Evolutionary conservation across 257 asterid genomes (phyloP).

Genomic region (Mitragyna speciosa): DNA sequence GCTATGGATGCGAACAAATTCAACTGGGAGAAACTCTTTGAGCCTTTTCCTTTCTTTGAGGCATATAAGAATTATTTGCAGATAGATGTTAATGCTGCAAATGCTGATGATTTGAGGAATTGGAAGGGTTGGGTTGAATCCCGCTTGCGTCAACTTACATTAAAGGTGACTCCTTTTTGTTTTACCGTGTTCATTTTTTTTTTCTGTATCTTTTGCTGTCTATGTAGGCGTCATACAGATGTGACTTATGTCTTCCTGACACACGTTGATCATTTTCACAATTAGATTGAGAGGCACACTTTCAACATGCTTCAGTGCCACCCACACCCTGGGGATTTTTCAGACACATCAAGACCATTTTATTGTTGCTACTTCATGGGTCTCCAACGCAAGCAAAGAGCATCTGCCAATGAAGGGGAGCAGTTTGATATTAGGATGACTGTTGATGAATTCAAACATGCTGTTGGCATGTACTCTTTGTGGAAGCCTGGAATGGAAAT

Average conservation of each 20-base stretch:
- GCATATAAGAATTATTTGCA: constrained; percentile 45
- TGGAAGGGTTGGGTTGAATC: constrained; percentile 53
- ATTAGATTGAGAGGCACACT: constrained; percentile 40
- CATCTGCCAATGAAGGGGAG: constrained; percentile 31
- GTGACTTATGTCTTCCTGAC: constrained; percentile 6
- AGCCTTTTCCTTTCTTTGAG: constrained; percentile 39
- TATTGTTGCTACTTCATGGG: constrained; percentile 42
- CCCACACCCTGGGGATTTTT: constrained; percentile 39
- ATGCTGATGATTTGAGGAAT: constrained; percentile 36
- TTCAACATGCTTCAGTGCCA: constrained; percentile 45
- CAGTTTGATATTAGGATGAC: constrained; percentile 42
- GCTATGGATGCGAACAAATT: constrained; percentile 34
- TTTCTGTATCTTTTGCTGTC: neutral
- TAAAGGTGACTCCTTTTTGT: constrained; percentile 23
- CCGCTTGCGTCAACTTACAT: constrained; percentile 36
- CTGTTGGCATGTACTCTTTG: constrained; percentile 28
- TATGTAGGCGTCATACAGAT: neutral
- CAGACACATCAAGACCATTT: constrained; percentile 33
- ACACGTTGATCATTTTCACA: neutral
- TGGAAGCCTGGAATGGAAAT: constrained; percentile 44
- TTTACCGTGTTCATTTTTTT: neutral
- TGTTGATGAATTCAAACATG: constrained; percentile 42
- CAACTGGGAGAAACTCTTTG: constrained; percentile 35
- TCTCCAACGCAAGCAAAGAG: constrained; percentile 40
- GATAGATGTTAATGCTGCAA: constrained; percentile 37